Conservation (phyloP, 2,329 filamentous ascomycete species). For the Davidsoniella virescens region DNA sequence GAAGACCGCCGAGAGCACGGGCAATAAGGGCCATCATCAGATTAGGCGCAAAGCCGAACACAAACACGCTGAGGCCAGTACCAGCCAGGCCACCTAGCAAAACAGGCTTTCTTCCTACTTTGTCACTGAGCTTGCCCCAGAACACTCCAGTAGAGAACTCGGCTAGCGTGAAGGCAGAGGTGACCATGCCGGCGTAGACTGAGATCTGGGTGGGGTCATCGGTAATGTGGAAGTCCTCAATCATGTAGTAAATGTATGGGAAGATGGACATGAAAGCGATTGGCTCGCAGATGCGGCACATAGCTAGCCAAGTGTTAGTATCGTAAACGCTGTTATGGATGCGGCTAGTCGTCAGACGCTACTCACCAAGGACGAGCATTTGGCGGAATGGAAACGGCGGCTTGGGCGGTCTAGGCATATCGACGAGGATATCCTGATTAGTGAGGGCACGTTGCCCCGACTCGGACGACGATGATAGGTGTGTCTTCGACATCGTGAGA, state of each 20-base stretch:
- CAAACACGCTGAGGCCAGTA: constrained; percentile 79
- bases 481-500: too few species aligned
- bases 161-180: constrained; percentile 86
- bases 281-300: constrained; percentile 93
- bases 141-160: constrained; percentile 86
- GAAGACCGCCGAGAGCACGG: constrained; percentile 70
- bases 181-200: constrained; percentile 89
- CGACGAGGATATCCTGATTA: too few species aligned
- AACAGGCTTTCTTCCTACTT: constrained; percentile 81
- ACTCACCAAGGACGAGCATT: constrained; percentile 29
- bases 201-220: constrained; percentile 65
- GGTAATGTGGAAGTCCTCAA: constrained; percentile 76
- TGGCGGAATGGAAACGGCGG: constrained; percentile 26
- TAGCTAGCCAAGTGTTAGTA: constrained; percentile 33
- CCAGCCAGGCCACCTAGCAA: constrained; percentile 78
- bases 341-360: not conserved
- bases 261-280: constrained; percentile 99
- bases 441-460: too few species aligned
- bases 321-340: not conserved
- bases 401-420: not conserved
- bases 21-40: constrained; percentile 72
- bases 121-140: constrained; percentile 88
- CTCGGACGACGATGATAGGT: too few species aligned
- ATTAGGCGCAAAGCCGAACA: constrained; percentile 80
- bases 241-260: constrained; percentile 97